Evolutionary conservation across 305 asterid species (phyloP), one percentile per base, ranked within the genome.

Genomic region (Fraxinus latifolia): DNA sequence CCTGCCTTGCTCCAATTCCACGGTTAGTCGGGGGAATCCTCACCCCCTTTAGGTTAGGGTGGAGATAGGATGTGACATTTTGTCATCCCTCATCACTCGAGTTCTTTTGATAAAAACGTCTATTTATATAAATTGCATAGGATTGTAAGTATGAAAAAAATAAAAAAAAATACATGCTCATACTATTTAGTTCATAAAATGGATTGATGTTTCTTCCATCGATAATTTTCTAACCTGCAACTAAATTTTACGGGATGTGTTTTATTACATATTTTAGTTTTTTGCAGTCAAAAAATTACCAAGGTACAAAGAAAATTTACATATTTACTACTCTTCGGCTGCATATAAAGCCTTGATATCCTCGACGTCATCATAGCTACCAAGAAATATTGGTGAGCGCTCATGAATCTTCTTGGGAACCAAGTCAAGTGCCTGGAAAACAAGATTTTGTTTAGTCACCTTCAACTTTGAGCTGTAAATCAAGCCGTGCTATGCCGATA

Each of bases 291-390:
- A 79, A 77, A 4, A 79, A 33, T 19, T 7, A 76, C 47, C 65
- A 78, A 55, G 25, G 65, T 9, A 0, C 42, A 14, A 74, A 34
- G 58, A 50, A 15, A 79, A 82, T 83, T 77, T 84, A 79, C 11
- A 37, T 1, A 80, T 76, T 68, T 82, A 88, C 36, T 58, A 81
- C 21, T 72, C 91, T 84, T 92, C 94, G 77, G 91, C 94, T 19
- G 94, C 95, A 27, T 93, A 94, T 68, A 96, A 86, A 17, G 90
- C 94, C 88, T 92, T 96, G 91, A 96, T 91, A 87, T 91, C 99
- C 90, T 96, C 98, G 21, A 96, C 94, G 71, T 96, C 99, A 62
- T 96, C 97, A 73, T 85, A 92, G 89, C 98, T 94, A 19, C 99
- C 99, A 1, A 96, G 93, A 87, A 96, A 96, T 82, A 96, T 90